Evolutionary conservation across 805 yeast species (phyloP), one percentile per base, ranked within the genome.

Genomic region (Pichia gijzeniarum): DNA sequence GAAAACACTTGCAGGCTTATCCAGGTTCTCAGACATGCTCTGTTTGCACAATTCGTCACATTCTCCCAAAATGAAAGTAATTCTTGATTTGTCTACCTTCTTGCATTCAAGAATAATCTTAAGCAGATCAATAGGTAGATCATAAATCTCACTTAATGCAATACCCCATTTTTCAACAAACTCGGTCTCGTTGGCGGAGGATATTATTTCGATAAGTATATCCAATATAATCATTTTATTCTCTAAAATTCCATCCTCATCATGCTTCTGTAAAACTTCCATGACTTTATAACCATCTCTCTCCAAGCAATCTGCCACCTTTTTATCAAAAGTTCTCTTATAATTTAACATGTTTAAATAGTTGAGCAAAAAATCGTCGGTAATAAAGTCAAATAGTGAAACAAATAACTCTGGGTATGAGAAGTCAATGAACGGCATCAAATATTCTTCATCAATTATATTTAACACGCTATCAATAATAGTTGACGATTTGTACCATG

Each of bases 41-140:
- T 41, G 39, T 35, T 43, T 43, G 28, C 42, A 47, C 44, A 41
- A 46, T 48, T 32, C 49, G 42, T 14, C 31, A 45, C 60, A 54
- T 44, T 62, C 66, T 20, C 51, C 58, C 30, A 58, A 40, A n/a
- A 62, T 39, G 17, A 54, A 51, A 40, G 55, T 52, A 38, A 40
- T 39, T 19, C 30, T 42, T 2, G 49, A 47, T 16, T 47, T 47
- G 19, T 47, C 47, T 14, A 38, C 40, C 20, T 43, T 43, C 67
- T 76, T 55, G 73, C 67, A 55, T 69, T 74, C 52, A 43, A 89
- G 70, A 35, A 88, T 73, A 13, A 80, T 80, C 38, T 75, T 76
- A 36, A 90, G 71, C 56, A 88, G 76, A 41, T 77, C 82, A 7
- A 82, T 65, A 0, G 95, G 89, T 47, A 90, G 80, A 60, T 87